phyloP scores from a whole-genome alignment of 176 grass and related monocot species.

The Tillandsia fasciculata region DNA sequence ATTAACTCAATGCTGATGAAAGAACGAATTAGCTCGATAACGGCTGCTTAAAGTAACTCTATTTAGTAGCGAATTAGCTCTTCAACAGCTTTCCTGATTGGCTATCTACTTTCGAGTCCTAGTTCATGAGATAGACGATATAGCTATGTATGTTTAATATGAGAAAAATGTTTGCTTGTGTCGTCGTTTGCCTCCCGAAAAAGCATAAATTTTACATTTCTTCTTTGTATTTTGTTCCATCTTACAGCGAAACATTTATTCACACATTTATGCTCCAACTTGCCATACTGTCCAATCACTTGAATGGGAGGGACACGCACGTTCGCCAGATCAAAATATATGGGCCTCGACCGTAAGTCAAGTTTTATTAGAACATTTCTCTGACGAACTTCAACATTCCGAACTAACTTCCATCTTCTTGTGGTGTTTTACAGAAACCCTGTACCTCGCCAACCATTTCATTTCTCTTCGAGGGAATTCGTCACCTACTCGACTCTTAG shows the following conservation, averaged over 20 bases:
- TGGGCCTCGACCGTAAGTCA: slow-evolving; percentile 79
- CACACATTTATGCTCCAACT: slow-evolving; percentile 97
- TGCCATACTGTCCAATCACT: slow-evolving; percentile 69
- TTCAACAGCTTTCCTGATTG: too few species aligned
- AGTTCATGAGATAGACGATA: too few species aligned
- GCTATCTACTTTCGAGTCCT: too few species aligned
- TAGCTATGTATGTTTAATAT: too few species aligned
- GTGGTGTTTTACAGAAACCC: slow-evolving; percentile 33
- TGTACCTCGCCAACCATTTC: slow-evolving; percentile 58
- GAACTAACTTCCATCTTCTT: background rate
- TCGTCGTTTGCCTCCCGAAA: background rate
- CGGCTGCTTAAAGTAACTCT: too few species aligned
- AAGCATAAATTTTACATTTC: background rate
- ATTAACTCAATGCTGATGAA: too few species aligned
- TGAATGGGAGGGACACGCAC: slow-evolving; percentile 89
- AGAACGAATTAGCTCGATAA: too few species aligned
- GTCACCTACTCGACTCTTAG: slow-evolving; percentile 63
- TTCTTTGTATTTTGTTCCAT: slow-evolving; percentile 14
- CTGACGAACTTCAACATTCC: background rate
- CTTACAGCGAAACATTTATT: slow-evolving; percentile 75
- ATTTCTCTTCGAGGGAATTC: slow-evolving; percentile 91
- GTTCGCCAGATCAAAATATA: slow-evolving; percentile 89
- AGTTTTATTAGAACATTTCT: background rate
- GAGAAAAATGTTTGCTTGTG: too few species aligned
- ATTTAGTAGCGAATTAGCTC: too few species aligned